These are phyloP conservation scores for Xylaria grammica DNA, from an alignment of 495 filamentous ascomycete species.

Conservation along the genomic window DNA sequence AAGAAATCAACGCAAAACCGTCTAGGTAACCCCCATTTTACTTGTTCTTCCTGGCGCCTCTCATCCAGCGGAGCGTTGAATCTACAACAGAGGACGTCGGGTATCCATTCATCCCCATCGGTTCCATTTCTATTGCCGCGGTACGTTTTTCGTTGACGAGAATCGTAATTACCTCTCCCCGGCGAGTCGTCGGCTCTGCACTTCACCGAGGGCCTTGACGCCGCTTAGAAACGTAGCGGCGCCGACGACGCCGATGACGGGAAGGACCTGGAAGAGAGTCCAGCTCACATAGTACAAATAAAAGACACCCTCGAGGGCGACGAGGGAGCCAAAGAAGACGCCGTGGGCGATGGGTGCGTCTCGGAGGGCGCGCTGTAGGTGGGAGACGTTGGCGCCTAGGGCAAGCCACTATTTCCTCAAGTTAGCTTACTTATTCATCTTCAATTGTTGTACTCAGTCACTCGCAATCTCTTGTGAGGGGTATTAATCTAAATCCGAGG, in stretches of 20 bases:
- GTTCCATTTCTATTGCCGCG: neutral
- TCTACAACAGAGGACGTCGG: neutral
- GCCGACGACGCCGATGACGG: constrained; percentile 69
- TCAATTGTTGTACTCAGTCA: no score
- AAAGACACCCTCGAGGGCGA: constrained; percentile 89
- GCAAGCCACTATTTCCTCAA: constrained; percentile 65
- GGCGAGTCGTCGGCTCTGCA: constrained; percentile 82
- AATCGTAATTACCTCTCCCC: constrained; percentile 66
- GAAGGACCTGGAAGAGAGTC: constrained; percentile 91
- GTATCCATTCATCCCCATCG: no score
- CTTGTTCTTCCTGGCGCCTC: constrained; percentile 10
- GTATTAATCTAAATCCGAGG: neutral
- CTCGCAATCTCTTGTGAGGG: no score
- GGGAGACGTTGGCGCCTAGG: constrained; percentile 84
- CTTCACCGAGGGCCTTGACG: constrained; percentile 88
- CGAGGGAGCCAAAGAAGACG: constrained; percentile 80
- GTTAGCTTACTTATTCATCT: constrained; percentile 21
- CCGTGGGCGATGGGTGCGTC: constrained; percentile 77
- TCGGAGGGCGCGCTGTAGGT: constrained; percentile 73
- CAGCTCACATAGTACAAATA: constrained; percentile 93
- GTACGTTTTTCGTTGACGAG: neutral
- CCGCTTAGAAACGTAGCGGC: constrained; percentile 83
- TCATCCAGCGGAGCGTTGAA: neutral
- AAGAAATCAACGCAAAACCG: neutral
- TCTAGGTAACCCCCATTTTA: neutral